These are phyloP conservation scores for Ciborinia camelliae DNA, from an alignment of 2,329 filamentous ascomycete species.

Conservation along the genomic window DNA sequence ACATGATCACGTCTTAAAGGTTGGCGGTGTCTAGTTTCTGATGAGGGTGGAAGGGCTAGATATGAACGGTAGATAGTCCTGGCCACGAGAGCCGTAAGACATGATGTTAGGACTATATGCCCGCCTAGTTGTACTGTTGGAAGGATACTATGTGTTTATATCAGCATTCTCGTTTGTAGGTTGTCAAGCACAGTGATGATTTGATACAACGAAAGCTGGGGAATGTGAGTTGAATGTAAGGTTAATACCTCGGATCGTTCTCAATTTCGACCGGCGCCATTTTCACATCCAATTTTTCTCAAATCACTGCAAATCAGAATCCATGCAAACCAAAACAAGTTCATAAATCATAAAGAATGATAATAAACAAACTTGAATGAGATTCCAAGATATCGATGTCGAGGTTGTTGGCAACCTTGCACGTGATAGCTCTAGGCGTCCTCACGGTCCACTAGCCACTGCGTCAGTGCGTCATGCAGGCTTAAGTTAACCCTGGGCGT, in stretches of 20 bases:
- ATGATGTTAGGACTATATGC: constrained; percentile 26
- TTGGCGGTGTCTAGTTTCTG: constrained; percentile 39
- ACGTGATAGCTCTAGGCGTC: constrained; percentile 1
- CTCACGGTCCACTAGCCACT: constrained; percentile 5
- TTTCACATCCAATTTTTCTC: not conserved
- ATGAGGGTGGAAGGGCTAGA: constrained; percentile 38
- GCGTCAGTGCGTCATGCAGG: not conserved
- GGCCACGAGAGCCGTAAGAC: constrained; percentile 26
- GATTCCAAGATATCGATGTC: not conserved
- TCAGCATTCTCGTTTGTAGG: constrained; percentile 3
- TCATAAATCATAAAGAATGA: not conserved
- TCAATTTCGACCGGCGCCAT: constrained; percentile 21
- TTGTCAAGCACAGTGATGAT: constrained; percentile 8
- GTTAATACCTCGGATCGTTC: constrained; percentile 18
- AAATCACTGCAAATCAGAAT: not conserved
- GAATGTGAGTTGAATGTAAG: not conserved
- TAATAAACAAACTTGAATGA: not conserved
- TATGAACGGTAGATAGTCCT: constrained; percentile 34
- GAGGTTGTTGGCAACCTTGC: constrained; percentile 1
- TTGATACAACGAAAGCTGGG: not conserved
- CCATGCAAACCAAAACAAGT: not conserved
- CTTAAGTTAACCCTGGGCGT: not conserved
- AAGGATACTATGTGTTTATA: constrained; percentile 14
- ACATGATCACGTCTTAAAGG: constrained; percentile 34
- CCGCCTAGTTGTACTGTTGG: constrained; percentile 23